A percentile compares a stretch with the other conserved stretches of the same genome.
These are phyloP conservation scores for Myxozyma melibiosi DNA, from an alignment of 805 yeast species.

Conservation along the genomic window DNA sequence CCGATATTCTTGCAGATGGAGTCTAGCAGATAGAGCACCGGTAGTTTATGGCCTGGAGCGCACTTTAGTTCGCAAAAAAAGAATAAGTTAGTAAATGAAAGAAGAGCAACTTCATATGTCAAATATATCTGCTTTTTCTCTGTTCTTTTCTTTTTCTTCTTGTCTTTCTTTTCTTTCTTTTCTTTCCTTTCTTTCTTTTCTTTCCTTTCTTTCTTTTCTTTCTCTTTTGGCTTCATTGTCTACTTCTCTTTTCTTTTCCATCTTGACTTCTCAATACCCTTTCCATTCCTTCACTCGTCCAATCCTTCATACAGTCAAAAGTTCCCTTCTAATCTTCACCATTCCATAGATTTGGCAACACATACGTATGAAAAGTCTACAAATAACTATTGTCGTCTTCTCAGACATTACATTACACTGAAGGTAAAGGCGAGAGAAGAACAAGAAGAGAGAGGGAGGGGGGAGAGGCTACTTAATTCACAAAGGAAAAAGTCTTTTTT, in stretches of 20 bases:
- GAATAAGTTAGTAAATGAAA: neutral
- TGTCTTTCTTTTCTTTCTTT: too few species aligned
- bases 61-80: conserved; percentile 43
- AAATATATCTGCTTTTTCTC: neutral
- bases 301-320: neutral
- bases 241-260: too few species aligned
- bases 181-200: too few species aligned
- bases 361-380: conserved; percentile 1
- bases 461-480: neutral
- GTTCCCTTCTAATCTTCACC: neutral
- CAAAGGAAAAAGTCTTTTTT: neutral
- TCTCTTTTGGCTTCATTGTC: too few species aligned
- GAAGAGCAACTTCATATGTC: neutral
- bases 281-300: too few species aligned
- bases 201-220: too few species aligned
- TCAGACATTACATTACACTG: conserved; percentile 2
- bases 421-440: neutral
- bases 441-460: neutral
- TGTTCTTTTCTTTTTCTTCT: neutral
- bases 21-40: conserved; percentile 80
- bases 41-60: conserved; percentile 82
- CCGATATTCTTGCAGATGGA: conserved; percentile 91
- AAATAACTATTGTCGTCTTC: conserved; percentile 1
- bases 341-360: neutral
- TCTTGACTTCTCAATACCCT: too few species aligned